Percentiles rank a stretch among this genome's conserved stretches.
phyloP scores from a whole-genome alignment of 768 basidiomycete species.

The Tricholoma furcatifolium region DNA sequence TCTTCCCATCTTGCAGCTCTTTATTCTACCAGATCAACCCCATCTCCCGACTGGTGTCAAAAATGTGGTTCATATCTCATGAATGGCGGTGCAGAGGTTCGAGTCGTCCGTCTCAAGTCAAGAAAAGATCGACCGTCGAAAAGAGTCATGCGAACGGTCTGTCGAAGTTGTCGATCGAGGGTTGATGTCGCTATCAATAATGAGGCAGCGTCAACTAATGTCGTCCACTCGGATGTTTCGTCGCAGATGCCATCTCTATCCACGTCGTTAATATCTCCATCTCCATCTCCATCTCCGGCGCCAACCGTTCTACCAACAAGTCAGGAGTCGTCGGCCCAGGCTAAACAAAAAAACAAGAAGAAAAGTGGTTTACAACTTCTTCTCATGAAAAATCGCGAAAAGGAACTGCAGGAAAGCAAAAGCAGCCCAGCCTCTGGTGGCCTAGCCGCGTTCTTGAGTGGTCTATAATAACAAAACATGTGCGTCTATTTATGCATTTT shows the following conservation, averaged over 20 bases:
- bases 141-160: constrained; percentile 25
- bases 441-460: constrained; percentile 55
- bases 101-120: constrained; percentile 30
- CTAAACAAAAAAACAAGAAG: constrained; percentile 48
- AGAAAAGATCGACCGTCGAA: constrained; percentile 17
- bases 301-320: background rate
- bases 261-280: constrained; percentile 9
- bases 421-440: constrained; percentile 29
- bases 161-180: constrained; percentile 28
- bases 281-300: constrained; percentile 9
- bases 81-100: constrained; percentile 35
- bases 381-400: constrained; percentile 58
- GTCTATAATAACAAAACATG: constrained; percentile 24
- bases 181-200: constrained; percentile 19
- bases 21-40: constrained; percentile 44
- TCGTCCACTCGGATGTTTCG: background rate
- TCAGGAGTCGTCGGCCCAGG: constrained; percentile 7
- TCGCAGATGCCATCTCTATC: background rate
- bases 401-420: constrained; percentile 40
- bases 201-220: background rate
- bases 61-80: constrained; percentile 54
- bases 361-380: constrained; percentile 60
- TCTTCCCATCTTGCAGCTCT: constrained; percentile 64
- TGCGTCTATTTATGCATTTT: background rate
- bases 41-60: constrained; percentile 34